Conservation (phyloP, 495 filamentous ascomycete species). For the Bacidia gigantensis region DNA sequence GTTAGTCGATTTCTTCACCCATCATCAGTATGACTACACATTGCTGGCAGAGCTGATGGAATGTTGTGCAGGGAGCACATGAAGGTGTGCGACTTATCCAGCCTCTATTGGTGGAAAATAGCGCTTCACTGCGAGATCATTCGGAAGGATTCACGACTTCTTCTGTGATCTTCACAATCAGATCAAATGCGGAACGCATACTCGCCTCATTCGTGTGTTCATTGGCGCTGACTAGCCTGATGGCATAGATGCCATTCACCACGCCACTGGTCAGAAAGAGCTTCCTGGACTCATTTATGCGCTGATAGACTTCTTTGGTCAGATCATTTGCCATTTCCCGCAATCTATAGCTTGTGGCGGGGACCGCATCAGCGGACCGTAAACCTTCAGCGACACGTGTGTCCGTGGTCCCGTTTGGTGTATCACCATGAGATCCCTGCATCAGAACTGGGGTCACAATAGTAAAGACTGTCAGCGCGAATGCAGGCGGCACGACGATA, state of each 20-base stretch:
- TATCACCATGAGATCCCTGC: background rate
- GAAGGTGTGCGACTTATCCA: no score
- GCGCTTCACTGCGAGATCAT: background rate
- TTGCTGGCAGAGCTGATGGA: no score
- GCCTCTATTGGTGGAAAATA: background rate
- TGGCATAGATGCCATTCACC: constrained; percentile 62
- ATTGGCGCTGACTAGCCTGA: constrained; percentile 67
- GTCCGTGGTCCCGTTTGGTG: background rate
- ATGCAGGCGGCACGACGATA: constrained; percentile 61
- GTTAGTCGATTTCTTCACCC: background rate
- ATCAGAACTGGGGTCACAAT: constrained; percentile 27
- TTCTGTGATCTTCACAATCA: constrained; percentile 51
- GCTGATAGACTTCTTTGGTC: constrained; percentile 68
- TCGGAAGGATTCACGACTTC: background rate
- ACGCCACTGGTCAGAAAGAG: constrained; percentile 75
- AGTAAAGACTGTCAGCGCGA: constrained; percentile 68
- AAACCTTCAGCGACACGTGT: constrained; percentile 8
- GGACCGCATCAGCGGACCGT: background rate
- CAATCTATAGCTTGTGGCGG: background rate
- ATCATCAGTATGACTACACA: no score
- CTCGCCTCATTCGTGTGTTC: constrained; percentile 55
- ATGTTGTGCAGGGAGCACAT: no score
- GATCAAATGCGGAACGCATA: constrained; percentile 61
- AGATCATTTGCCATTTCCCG: constrained; percentile 44
- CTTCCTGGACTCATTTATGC: constrained; percentile 58